Percentiles rank a stretch among this genome's conserved stretches.
Evolutionary conservation across 108 stramenopile species (phyloP).

Genomic region (Aureococcus anophagefferens): DNA sequence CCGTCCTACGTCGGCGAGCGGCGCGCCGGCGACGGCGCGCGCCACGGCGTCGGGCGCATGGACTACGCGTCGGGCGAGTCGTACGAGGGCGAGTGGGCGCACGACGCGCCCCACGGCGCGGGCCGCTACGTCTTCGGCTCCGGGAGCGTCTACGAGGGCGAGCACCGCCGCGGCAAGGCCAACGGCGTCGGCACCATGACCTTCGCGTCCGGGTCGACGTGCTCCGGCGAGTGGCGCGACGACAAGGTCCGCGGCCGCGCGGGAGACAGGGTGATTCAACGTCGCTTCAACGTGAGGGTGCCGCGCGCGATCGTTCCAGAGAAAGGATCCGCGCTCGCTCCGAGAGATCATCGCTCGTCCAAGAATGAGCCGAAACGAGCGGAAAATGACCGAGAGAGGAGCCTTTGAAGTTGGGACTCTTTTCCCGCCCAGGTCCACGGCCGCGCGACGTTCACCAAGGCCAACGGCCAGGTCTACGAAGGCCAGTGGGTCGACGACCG

Average conservation of each 20-base stretch:
- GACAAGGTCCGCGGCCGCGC: constrained; percentile 11
- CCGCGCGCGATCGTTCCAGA: constrained; percentile 20
- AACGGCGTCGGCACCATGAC: constrained; percentile 2
- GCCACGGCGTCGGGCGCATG: too few relatives aligned
- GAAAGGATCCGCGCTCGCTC: too few relatives aligned
- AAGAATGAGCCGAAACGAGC: constrained; percentile 4
- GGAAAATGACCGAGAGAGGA: constrained; percentile 16
- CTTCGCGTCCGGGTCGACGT: neutral
- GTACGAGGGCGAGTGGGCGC: constrained; percentile 16
- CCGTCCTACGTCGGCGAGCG: too few relatives aligned
- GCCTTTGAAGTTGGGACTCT: constrained; percentile 13
- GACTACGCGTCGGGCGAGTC: too few relatives aligned
- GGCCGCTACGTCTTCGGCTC: constrained; percentile 9
- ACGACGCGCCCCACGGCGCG: constrained; percentile 12
- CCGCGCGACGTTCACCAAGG: neutral
- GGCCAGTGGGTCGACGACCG: constrained; percentile 4
- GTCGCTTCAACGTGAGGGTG: constrained; percentile 1
- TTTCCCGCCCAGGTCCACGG: neutral
- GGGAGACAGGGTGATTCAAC: constrained; percentile 14
- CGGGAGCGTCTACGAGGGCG: constrained; percentile 19
- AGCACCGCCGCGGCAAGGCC: neutral
- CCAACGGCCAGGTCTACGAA: neutral
- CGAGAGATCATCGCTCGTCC: too few relatives aligned
- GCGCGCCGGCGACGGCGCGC: too few relatives aligned
- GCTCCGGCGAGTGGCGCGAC: constrained; percentile 3